Conservation (phyloP, 352 stramenopile genomes). For the Globisporangium megalacanthum region DNA sequence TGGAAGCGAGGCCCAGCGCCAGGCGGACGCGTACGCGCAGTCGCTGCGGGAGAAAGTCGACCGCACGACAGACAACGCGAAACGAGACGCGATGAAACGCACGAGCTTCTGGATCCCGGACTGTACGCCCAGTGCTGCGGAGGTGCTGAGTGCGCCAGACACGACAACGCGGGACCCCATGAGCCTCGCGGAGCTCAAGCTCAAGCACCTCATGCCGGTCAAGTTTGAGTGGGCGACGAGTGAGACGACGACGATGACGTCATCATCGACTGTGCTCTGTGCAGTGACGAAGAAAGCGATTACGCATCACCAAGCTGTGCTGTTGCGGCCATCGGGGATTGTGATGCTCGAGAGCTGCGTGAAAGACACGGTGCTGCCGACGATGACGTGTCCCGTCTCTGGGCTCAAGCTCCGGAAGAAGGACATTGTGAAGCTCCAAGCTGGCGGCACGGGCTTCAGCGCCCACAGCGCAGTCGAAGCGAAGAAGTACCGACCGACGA, state of each 20-base stretch:
- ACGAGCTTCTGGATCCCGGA: conserved; percentile 87
- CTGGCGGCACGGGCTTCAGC: conserved; percentile 72
- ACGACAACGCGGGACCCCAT: conserved; percentile 78
- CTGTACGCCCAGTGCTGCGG: conserved; percentile 58
- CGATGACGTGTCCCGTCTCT: conserved; percentile 81
- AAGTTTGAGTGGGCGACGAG: conserved; percentile 68
- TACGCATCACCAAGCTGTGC: conserved; percentile 67
- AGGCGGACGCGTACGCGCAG: conserved; percentile 12
- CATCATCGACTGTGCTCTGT: conserved; percentile 58
- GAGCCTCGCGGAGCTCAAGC: conserved; percentile 76
- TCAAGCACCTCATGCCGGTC: conserved; percentile 85
- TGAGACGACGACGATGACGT: conserved; percentile 10
- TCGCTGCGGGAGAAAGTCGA: conserved; percentile 78
- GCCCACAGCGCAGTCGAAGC: conserved; percentile 83
- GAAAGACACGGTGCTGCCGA: conserved; percentile 79
- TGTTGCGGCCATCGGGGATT: conserved; percentile 72
- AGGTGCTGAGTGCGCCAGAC: conserved; percentile 49
- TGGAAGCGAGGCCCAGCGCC: neutral
- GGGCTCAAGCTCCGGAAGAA: conserved; percentile 85
- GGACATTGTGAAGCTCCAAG: conserved; percentile 76
- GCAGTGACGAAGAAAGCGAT: conserved; percentile 82
- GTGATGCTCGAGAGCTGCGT: conserved; percentile 78
- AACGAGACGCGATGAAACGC: conserved; percentile 69
- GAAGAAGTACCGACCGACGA: conserved; percentile 82
- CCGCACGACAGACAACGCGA: conserved; percentile 58